These are phyloP conservation scores for Candida endomychidarum DNA, from an alignment of 805 yeast genomes.

Conservation along the genomic window DNA sequence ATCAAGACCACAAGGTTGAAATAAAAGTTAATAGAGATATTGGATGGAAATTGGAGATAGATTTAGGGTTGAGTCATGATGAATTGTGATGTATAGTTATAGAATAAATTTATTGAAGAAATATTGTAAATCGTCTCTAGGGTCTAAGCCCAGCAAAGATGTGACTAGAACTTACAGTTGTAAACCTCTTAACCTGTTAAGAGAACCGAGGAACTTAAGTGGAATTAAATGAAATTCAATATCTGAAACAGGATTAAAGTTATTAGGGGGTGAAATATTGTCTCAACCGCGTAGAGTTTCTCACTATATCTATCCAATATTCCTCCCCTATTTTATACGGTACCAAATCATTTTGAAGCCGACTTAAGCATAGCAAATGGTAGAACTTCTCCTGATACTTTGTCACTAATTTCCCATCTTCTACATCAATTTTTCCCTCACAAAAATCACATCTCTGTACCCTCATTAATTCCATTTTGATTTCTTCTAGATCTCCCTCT, in stretches of 20 bases:
- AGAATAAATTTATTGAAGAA: too few species aligned
- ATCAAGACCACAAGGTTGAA: neutral
- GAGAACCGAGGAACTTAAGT: too few species aligned
- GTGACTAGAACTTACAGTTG: too few species aligned
- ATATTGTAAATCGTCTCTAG: too few species aligned
- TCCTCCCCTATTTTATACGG: conserved; percentile 19
- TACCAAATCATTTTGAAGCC: conserved; percentile 17
- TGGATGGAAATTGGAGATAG: conserved; percentile 47
- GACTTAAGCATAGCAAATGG: conserved; percentile 38
- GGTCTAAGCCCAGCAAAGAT: too few species aligned
- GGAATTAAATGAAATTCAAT: too few species aligned
- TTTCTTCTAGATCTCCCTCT: conserved; percentile 12
- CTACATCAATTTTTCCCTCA: conserved; percentile 1
- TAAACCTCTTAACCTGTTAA: too few species aligned
- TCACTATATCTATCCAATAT: conserved; percentile 20
- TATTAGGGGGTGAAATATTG: conserved; percentile 11
- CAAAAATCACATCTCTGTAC: conserved; percentile 33
- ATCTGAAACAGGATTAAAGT: neutral
- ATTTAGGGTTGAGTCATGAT: conserved; percentile 21
- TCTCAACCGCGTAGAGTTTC: conserved; percentile 22
- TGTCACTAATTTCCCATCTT: neutral
- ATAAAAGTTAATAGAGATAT: conserved; percentile 25
- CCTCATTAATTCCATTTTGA: conserved; percentile 17
- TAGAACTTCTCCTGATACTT: conserved; percentile 17
- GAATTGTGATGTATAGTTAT: conserved; percentile 18